Conservation (phyloP, 306 rosid species). For the Glycyrrhiza uralensis region DNA sequence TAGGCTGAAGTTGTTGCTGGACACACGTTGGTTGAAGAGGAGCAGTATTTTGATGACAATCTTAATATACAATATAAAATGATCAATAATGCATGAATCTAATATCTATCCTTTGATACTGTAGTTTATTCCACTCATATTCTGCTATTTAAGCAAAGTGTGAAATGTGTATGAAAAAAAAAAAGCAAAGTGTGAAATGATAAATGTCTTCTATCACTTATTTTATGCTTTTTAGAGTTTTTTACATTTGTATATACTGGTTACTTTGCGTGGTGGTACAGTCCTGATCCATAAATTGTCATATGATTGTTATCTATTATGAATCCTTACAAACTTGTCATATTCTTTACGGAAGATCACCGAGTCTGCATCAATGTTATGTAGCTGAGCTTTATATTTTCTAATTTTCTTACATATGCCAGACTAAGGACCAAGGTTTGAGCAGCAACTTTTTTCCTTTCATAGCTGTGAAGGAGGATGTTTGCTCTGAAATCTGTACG, state of each 20-base stretch:
- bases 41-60: neutral
- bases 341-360: constrained; percentile 1
- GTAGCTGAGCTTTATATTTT: constrained; percentile 18
- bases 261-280: neutral
- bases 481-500: constrained; percentile 80
- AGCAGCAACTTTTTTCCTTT: constrained; percentile 85
- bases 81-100: neutral
- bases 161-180: no score
- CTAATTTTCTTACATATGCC: constrained; percentile 24
- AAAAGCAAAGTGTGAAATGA: neutral
- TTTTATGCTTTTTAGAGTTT: neutral
- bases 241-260: neutral
- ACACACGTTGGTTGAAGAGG: neutral
- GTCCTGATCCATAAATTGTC: neutral
- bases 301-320: neutral
- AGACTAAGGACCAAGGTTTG: constrained; percentile 86
- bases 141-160: neutral
- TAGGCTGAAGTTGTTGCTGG: neutral
- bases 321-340: neutral
- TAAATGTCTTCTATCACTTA: neutral
- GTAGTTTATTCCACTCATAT: neutral
- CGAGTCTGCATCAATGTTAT: neutral
- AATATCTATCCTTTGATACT: neutral
- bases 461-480: constrained; percentile 78
- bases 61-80: neutral